Conservation (phyloP, 352 stramenopile genomes). For the Phytophthora cactorum region DNA sequence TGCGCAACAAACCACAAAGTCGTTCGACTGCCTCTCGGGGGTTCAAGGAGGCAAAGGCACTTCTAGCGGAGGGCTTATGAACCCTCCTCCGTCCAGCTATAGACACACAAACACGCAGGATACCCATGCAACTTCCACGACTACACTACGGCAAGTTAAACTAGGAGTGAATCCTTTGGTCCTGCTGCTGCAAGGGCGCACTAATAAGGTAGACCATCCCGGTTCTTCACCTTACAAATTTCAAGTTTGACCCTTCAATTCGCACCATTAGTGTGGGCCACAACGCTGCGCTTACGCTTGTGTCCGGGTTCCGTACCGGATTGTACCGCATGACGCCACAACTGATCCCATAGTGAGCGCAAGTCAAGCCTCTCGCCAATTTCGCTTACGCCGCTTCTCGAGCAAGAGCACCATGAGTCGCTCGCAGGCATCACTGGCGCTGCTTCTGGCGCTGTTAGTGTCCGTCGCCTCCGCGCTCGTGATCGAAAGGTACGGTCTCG, state of each 20-base stretch:
- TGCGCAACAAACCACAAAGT: slow-evolving; percentile 33
- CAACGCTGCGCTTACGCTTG: slow-evolving; percentile 24
- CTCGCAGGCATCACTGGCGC: slow-evolving; percentile 8
- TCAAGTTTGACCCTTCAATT: slow-evolving; percentile 16
- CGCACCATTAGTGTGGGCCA: slow-evolving; percentile 8
- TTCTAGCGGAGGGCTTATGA: slow-evolving; percentile 37
- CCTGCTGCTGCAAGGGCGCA: slow-evolving; percentile 4
- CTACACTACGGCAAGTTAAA: slow-evolving; percentile 1
- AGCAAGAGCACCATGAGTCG: slow-evolving; percentile 26
- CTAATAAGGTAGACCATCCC: slow-evolving; percentile 12
- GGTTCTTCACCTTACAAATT: slow-evolving; percentile 4
- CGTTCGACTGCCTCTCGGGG: slow-evolving; percentile 29
- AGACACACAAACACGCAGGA: slow-evolving; percentile 23
- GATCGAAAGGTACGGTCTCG: slow-evolving; percentile 46
- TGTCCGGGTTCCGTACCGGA: slow-evolving; percentile 11
- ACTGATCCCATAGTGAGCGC: slow-evolving; percentile 18
- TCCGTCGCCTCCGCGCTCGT: slow-evolving; percentile 40
- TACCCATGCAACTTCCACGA: slow-evolving; percentile 8
- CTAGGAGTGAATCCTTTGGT: slow-evolving; percentile 23
- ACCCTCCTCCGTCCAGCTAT: slow-evolving; percentile 33
- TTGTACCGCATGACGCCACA: slow-evolving; percentile 24
- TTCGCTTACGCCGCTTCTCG: slow-evolving; percentile 16
- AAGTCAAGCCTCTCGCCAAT: slow-evolving; percentile 20
- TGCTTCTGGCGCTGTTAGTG: slow-evolving; percentile 29
- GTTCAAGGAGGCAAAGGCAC: slow-evolving; percentile 41